phyloP scores from a whole-genome alignment of 176 grass and related monocot genomes.

The Zizania latifolia region DNA sequence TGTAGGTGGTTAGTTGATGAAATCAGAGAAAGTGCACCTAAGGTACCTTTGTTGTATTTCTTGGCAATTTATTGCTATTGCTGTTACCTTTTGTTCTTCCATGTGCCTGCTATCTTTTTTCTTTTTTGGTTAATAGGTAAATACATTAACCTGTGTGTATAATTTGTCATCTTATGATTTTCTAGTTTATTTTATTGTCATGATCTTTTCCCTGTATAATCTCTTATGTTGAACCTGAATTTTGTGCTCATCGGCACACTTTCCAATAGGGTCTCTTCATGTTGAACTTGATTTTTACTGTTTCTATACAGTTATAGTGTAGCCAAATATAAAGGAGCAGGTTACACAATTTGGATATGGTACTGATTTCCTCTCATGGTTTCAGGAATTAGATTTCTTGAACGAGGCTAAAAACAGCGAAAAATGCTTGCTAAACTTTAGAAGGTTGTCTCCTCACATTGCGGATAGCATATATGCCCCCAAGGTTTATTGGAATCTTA shows the following conservation, averaged over 20 bases:
- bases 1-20: slow-evolving; percentile 97
- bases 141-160: neutral
- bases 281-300: neutral
- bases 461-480: slow-evolving; percentile 75
- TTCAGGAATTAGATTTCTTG: slow-evolving; percentile 91
- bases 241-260: neutral
- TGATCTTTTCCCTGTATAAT: neutral
- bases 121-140: slow-evolving; percentile 11
- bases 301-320: slow-evolving; percentile 1
- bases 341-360: neutral
- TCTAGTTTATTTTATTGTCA: slow-evolving; percentile 8
- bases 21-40: slow-evolving; percentile 84
- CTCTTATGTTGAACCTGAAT: neutral
- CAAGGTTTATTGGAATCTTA: slow-evolving; percentile 84
- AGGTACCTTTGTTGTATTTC: slow-evolving; percentile 37
- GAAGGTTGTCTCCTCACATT: slow-evolving; percentile 71
- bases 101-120: neutral
- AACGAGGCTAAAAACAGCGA: slow-evolving; percentile 76
- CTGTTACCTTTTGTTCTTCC: neutral
- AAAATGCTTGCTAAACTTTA: slow-evolving; percentile 85
- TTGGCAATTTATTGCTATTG: slow-evolving; percentile 9
- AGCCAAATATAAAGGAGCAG: neutral
- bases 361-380: slow-evolving; percentile 20
- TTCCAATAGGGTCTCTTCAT: slow-evolving; percentile 15
- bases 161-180: neutral